These are phyloP conservation scores for Aspergillus latus DNA, from an alignment of 2,329 filamentous ascomycete genomes.

Conservation along the genomic window DNA sequence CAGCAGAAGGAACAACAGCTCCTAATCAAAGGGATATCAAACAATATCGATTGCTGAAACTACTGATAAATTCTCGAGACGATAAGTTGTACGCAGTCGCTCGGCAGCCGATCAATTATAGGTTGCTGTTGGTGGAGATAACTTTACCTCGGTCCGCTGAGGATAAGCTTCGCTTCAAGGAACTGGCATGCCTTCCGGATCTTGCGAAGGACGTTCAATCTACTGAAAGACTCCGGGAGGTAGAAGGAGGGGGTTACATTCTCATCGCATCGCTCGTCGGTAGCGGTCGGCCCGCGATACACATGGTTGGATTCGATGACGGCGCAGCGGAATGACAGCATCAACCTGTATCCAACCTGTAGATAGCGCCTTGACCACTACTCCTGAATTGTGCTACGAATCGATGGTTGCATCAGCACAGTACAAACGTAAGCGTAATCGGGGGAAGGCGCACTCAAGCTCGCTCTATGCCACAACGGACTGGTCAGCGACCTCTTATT, in stretches of 20 bases:
- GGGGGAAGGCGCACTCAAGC: background rate
- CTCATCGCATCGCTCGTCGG: background rate
- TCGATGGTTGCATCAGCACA: background rate
- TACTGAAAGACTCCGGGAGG: background rate
- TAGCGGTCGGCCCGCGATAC: background rate
- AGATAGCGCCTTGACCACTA: background rate
- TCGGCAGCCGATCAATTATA: background rate
- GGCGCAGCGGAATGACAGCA: background rate
- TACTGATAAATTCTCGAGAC: background rate
- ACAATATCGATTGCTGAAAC: conserved; percentile 1
- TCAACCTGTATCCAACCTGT: background rate
- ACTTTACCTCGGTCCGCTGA: background rate
- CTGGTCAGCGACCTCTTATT: background rate
- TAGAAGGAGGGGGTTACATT: background rate
- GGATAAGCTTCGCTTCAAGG: background rate
- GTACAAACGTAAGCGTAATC: background rate
- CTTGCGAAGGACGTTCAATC: background rate
- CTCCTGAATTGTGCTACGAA: background rate
- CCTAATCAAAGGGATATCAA: background rate
- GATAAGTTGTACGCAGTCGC: background rate
- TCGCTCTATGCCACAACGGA: background rate
- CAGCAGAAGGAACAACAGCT: background rate
- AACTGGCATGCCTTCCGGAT: background rate
- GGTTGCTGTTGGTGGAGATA: background rate
- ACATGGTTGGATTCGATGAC: background rate